A percentile compares a stretch with the other conserved stretches of the same genome.
Evolutionary conservation across 495 filamentous ascomycete genomes (phyloP).

Genomic region (Tuber indicum): DNA sequence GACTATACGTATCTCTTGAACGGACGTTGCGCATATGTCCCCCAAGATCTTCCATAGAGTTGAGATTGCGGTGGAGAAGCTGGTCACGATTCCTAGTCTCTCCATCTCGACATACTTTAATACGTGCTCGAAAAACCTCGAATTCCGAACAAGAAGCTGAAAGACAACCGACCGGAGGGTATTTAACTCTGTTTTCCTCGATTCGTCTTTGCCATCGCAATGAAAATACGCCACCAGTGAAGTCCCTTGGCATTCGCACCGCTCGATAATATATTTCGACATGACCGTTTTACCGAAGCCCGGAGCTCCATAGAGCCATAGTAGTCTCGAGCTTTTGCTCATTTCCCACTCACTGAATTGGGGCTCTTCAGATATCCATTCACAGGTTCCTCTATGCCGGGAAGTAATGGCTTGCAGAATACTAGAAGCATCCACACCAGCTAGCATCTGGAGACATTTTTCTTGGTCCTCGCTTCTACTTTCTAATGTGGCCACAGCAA

Average conservation of each 20-base stretch:
- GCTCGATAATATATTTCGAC: constrained; percentile 5
- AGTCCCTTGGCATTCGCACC: neutral
- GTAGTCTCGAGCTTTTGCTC: neutral
- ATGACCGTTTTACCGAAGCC: constrained; percentile 18
- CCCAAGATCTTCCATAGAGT: neutral
- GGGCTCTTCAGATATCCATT: constrained; percentile 11
- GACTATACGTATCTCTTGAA: neutral
- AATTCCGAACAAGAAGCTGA: constrained; percentile 2
- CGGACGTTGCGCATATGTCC: neutral
- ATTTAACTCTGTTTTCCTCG: constrained; percentile 2
- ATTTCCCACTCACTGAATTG: constrained; percentile 5
- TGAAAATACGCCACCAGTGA: neutral
- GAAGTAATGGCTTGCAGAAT: neutral
- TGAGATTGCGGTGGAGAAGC: neutral
- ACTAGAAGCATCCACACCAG: neutral
- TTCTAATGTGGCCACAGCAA: neutral
- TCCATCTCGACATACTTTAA: constrained; percentile 2
- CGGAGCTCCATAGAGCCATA: constrained; percentile 12
- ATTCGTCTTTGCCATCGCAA: neutral
- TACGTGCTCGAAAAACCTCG: neutral
- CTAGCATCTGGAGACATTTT: constrained; percentile 1
- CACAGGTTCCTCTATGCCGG: constrained; percentile 11
- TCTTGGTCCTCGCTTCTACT: neutral
- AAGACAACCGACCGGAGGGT: neutral
- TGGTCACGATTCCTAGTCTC: neutral